Evolutionary conservation across 2,329 filamentous ascomycete species (phyloP), one percentile per base, ranked within the genome.

Genomic region (Lachnellula hyalina): DNA sequence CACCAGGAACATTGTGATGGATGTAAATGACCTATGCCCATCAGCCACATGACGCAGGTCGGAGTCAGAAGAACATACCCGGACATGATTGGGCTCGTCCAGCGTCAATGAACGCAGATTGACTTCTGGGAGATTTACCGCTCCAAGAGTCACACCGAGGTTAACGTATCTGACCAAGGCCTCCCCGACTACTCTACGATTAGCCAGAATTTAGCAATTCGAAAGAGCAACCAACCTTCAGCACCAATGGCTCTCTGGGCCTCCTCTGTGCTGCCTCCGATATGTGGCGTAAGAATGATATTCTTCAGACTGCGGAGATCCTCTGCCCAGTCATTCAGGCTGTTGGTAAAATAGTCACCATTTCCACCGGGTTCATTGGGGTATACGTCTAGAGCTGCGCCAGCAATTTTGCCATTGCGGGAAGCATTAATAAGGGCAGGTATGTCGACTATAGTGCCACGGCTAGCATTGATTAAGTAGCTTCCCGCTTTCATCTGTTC

Each of bases 41-140:
- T 71, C 55, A 71, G 65, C 47, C 12, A 44, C 15, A 42, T 32
- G 28, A 17, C 21, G 21, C 47, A 35, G 17, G 68, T n/a, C 36
- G 36, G 44, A 32, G 19, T 25, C 38, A 25, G 5, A 15, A 17
- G 23, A 23, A 70, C 77, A 68, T 72, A 86, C 87, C 69, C 94
- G 87, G 53, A 92, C 91, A 71, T 94, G 88, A 70, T 96, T 85
- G 23, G 87, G 83, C 74, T 97, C 91, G 56, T 96, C 92, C 61
- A 90, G 81, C 2, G 91, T 96, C 65, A 96, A 76, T n/a, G 87
- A 91, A 63, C 94, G 87, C 66, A 99, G 80, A 64, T 85, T 86
- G 64, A 96, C 89, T 73, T 97, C 94, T n/a, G 94, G 94, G 77
- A 99, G 79, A 75, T 99, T 99, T 70, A 97, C 94, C 58, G 92